Evolutionary conservation across 2,329 filamentous ascomycete genomes (phyloP).

Genomic region (Xylariaceae sp.): DNA sequence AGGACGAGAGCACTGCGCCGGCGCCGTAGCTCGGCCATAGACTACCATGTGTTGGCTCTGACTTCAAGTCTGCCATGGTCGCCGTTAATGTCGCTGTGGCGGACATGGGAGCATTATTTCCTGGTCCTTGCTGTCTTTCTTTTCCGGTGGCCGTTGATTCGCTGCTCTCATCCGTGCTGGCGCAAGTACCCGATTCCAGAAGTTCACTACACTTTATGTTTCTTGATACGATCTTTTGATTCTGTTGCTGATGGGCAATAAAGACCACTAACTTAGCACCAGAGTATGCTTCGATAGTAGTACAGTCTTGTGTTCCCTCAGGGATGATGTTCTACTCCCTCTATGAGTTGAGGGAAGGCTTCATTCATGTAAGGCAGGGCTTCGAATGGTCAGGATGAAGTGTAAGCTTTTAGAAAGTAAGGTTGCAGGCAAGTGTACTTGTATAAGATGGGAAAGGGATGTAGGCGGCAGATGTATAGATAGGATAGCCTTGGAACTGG

Average conservation of each 20-base stretch:
- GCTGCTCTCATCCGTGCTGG: constrained; percentile 16
- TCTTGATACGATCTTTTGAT: too few relatives aligned
- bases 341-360: constrained; percentile 20
- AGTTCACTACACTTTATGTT: constrained; percentile 5
- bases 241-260: too few relatives aligned
- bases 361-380: constrained; percentile 27
- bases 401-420: constrained; percentile 31
- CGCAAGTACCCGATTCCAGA: constrained; percentile 6
- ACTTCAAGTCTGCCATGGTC: constrained; percentile 61
- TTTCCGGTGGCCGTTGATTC: constrained; percentile 11
- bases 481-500: constrained; percentile 30
- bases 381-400: constrained; percentile 27
- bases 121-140: constrained; percentile 21
- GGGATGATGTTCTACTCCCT: constrained; percentile 9
- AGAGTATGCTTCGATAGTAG: constrained; percentile 7
- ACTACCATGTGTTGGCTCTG: constrained; percentile 53
- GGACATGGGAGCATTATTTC: constrained; percentile 55
- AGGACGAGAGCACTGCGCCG: constrained; percentile 50
- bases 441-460: constrained; percentile 31
- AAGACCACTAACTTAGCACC: constrained; percentile 7
- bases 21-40: constrained; percentile 56
- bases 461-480: constrained; percentile 35
- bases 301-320: too few relatives aligned
- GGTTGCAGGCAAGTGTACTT: constrained; percentile 35
- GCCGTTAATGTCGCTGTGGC: constrained; percentile 57